A percentile compares a stretch with the other conserved stretches of the same genome.
These are phyloP conservation scores for Rhododendron mucronatum DNA, from an alignment of 148 eudicot species.

Conservation along the genomic window DNA sequence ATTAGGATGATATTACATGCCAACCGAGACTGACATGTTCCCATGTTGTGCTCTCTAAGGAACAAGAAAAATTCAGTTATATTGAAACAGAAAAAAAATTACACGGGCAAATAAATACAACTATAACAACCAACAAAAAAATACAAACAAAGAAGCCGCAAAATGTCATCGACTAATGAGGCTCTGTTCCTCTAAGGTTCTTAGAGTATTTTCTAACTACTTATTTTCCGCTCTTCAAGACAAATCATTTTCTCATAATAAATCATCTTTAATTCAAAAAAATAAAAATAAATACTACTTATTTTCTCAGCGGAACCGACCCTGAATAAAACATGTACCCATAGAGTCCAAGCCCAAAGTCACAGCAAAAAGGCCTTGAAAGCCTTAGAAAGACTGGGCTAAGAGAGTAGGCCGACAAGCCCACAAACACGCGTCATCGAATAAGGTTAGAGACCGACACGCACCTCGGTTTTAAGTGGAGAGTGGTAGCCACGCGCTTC, in stretches of 20 bases:
- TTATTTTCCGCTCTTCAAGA: accelerated
- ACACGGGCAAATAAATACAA: background rate
- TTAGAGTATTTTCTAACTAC: too few relatives aligned
- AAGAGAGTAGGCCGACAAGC: background rate
- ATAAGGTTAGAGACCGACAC: background rate
- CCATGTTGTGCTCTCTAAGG: background rate
- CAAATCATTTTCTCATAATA: too few relatives aligned
- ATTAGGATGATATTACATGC: background rate
- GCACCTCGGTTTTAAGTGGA: conserved; percentile 9
- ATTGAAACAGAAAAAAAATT: background rate
- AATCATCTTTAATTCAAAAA: too few relatives aligned
- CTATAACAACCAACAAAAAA: background rate
- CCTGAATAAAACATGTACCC: background rate
- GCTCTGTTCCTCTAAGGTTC: too few relatives aligned
- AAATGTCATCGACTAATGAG: background rate
- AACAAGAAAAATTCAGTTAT: background rate
- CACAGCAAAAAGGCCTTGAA: background rate
- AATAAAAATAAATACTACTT: too few relatives aligned
- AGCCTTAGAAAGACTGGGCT: too few relatives aligned
- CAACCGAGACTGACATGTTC: background rate
- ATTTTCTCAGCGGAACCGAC: too few relatives aligned
- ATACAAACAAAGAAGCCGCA: too few relatives aligned
- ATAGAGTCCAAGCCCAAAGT: background rate
- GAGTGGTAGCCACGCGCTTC: background rate
- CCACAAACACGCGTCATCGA: conserved; percentile 6